Evolutionary conservation across 768 basidiomycete genomes (phyloP), one percentile per base, ranked within the genome.

Genomic region (Podaxis sp.): DNA sequence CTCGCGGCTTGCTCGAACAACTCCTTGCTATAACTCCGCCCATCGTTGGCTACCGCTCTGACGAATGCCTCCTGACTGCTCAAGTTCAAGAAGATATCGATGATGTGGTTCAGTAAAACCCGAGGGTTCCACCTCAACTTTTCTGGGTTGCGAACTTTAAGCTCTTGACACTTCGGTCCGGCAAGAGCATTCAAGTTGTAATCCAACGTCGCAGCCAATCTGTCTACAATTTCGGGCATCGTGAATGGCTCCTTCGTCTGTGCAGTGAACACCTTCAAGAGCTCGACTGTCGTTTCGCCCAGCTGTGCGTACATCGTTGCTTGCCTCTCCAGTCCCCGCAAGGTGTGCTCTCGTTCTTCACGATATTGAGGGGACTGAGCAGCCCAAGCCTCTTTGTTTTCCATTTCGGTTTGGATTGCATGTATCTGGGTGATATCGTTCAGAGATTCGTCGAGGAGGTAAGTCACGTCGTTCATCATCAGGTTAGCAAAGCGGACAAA

Each of bases 381-480:
- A 26, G 82, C 79, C 92, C 94, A 99, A 0, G 84, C 77, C 2
- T 74, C 82, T 57, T 80, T 79, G 73, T 95, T 84, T 51, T 85
- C 87, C 89, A 96, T 96, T 72, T 96, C 91, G 0, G 78, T 77
- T 73, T 96, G 90, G 55, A 98, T 88, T 63, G 84, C 87, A 72
- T 91, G 87, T 66, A 99, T 97, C 71, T 96, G 92, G 11, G 87
- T 82, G 56, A 99, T 82, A 66, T 96, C 92, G 68, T 87, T 87
- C 53, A 99, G 81, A 8, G 95, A 96, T 70, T 99, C 97, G 72
- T 99, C 95, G 84, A 99, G 88, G 57, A 98, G 90, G 75, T 95
- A 99, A 8, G 96, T 99, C 59, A 96, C 95, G 69, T 99, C 97
- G 82, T 97, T 98, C 80, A 99, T 97, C 87, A 99, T 92, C 69